phyloP scores from a whole-genome alignment of 1,139 yeast species.

The Pichia sp. region DNA sequence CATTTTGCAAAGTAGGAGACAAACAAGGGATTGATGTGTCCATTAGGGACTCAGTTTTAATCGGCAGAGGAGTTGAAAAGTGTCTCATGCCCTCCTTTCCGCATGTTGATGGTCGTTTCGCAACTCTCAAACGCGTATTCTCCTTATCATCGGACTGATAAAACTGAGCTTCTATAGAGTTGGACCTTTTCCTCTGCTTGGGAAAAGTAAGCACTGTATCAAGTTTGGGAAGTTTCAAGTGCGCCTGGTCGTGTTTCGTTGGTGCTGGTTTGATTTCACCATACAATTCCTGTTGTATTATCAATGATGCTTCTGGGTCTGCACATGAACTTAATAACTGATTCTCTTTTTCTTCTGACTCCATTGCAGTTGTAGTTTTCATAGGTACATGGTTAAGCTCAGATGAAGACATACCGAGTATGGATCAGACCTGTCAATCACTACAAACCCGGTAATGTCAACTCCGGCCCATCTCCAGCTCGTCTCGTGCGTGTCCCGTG shows the following conservation, averaged over 20 bases:
- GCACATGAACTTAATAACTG: too few relatives aligned
- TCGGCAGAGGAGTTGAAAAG: constrained; percentile 19
- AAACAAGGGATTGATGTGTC: constrained; percentile 26
- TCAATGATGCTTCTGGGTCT: constrained; percentile 6
- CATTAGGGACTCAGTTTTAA: constrained; percentile 20
- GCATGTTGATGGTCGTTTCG: constrained; percentile 11
- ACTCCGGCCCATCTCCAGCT: too few relatives aligned
- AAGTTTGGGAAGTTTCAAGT: constrained; percentile 14
- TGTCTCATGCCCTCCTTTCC: constrained; percentile 14
- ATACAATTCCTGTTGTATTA: constrained; percentile 19
- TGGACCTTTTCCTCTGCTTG: constrained; percentile 15
- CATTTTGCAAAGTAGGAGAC: too few relatives aligned
- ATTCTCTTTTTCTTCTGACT: not conserved
- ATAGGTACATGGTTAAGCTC: too few relatives aligned
- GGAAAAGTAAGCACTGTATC: constrained; percentile 17
- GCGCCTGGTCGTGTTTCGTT: constrained; percentile 15
- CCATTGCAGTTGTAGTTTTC: constrained; percentile 6
- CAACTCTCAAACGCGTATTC: not conserved
- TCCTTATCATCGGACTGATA: not conserved
- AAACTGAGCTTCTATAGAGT: constrained; percentile 1
- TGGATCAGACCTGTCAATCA: too few relatives aligned
- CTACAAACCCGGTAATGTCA: too few relatives aligned
- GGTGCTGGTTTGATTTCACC: constrained; percentile 22
- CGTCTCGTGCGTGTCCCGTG: too few relatives aligned
- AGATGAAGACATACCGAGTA: too few relatives aligned